Base-by-base conservation (phyloP, 2,329 filamentous ascomycete genomes). In the Venturia aucupariae region DNA sequence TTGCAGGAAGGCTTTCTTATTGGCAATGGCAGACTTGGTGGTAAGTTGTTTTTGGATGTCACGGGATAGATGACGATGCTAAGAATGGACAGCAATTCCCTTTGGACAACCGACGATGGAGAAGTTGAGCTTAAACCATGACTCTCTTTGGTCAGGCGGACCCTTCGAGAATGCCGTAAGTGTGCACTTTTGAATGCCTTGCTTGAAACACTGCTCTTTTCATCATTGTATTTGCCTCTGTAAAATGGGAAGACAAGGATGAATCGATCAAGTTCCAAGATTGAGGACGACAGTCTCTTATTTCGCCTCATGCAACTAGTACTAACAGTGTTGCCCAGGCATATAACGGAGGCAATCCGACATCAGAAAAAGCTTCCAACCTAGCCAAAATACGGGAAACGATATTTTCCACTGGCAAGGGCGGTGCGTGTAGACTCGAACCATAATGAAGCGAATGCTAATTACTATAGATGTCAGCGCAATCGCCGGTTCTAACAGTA, bases 61-160 rank as follows among this genome's bases (percentile, higher is more conserved):
- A 1, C 1, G 2, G 2, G 13, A 13, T 51, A 35, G 27, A 27
- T 27, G 2, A 7, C 15, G 17, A 13, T 57, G n/a, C 59, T 65
- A 65, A 65, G 19, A 15, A n/a, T 62, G 13, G 3, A 46, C 48
- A 74, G 78, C 75, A 2, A 75, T 82, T 38, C 74, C 78, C 0
- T 78, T 78, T 64, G 80, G 80, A 0, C 66, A 71, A 19, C 74
- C 79, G 0, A 76, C 77, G 2, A 67, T 70, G 1, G 80, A 82
- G 60, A 76, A 74, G 30, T 62, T 82, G 5, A 75, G 72, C 24
- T 64, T 82, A 44, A 83, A 83, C 61, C 67, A 80, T 22, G 81
- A 83, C 65, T 79, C 74, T 1, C 67, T 83, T 1, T 83, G 80
- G 81, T 78, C 77, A 2, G 80, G 79, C 2, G 81, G 81, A 0